Percentiles rank a stretch among this genome's conserved stretches.
phyloP scores from a whole-genome alignment of 208 protist species.

The Acanthamoeba lenticulata region DNA sequence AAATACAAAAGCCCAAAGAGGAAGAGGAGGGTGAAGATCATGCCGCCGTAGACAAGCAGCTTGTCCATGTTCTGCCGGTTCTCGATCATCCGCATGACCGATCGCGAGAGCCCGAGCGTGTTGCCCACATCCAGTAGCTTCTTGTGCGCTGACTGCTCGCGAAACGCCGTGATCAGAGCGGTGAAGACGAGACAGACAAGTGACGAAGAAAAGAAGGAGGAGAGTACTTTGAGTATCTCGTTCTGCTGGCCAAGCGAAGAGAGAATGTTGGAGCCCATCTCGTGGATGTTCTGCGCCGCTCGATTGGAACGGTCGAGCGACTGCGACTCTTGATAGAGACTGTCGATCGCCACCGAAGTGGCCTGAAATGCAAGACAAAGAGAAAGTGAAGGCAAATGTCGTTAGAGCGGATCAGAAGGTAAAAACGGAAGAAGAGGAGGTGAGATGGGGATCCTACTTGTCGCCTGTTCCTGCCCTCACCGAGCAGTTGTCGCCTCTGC shows the following conservation, averaged over 20 bases:
- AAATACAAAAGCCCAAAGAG: slow-evolving; percentile 37
- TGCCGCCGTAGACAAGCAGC: slow-evolving; percentile 61
- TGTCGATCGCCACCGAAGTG: slow-evolving; percentile 37
- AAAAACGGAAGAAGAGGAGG: background rate
- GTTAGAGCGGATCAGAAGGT: background rate
- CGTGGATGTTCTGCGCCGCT: slow-evolving; percentile 37
- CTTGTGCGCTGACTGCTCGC: slow-evolving; percentile 10
- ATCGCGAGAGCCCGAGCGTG: slow-evolving; percentile 53
- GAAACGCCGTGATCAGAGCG: no score
- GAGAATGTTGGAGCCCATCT: slow-evolving; percentile 56
- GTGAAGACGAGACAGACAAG: background rate
- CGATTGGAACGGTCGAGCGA: background rate
- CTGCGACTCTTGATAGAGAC: slow-evolving; percentile 46
- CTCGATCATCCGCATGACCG: slow-evolving; percentile 59
- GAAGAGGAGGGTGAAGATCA: slow-evolving; percentile 26
- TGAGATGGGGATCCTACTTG: background rate
- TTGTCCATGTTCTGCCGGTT: slow-evolving; percentile 53
- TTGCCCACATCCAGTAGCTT: slow-evolving; percentile 52
- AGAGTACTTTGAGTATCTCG: slow-evolving; percentile 46
- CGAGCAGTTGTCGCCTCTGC: slow-evolving; percentile 49
- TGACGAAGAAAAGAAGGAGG: background rate
- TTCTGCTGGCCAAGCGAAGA: slow-evolving; percentile 27
- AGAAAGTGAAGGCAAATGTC: background rate
- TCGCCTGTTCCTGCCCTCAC: background rate
- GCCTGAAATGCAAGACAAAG: no score